Base-by-base conservation (phyloP, 2,329 filamentous ascomycete species). In the Colletotrichum sp. region DNA sequence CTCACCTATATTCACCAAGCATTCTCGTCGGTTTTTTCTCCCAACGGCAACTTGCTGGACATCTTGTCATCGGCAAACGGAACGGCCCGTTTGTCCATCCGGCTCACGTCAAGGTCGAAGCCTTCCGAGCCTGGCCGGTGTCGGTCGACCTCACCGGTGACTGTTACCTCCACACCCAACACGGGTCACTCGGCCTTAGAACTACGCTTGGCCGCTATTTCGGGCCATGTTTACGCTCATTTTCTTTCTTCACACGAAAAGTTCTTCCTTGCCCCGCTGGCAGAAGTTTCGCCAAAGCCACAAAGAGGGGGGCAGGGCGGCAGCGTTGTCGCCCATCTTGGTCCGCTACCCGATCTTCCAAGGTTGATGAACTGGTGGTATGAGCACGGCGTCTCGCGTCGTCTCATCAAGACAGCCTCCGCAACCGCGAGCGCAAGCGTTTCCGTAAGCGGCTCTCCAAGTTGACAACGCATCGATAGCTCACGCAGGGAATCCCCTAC, bases 391-490 rank as follows among this genome's bases (percentile, higher is more conserved):
- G 30, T 36, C n/a, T 21, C 28, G 16, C 36, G 36, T 55, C 36
- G 61, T n/a, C 12, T 30, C 57, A 39, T 63, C 55, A 72, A 21
- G 43, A 21, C 43, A 52, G 26, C n/a, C 21, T 32, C 32, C 21
- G 36, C 26, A 28, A 75, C 65, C 76, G 71, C 75, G 77, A 78
- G 81, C 78, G 82, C 81, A 80, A 73, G 78, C 79, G 77, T 79
- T 81, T 81, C 82, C 82, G 76, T 77, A 83, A 81, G 76, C 78
- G 82, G 80, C 9, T 24, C 70, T 48, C n/a, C 28, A 15, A 55
- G 79, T 81, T 79, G 82, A 79, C 81, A 83, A 69, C 81, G 82
- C 82, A 83, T 75, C 66, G n/a, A 55, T 57, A 12, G 39, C 32
- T 48, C 32, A 32, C 30, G 57, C 73, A 67, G 59, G 73, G 73